These are phyloP conservation scores for Protomyces arabidopsidicola DNA, from an alignment of 1,139 yeast species.

Conservation along the genomic window DNA sequence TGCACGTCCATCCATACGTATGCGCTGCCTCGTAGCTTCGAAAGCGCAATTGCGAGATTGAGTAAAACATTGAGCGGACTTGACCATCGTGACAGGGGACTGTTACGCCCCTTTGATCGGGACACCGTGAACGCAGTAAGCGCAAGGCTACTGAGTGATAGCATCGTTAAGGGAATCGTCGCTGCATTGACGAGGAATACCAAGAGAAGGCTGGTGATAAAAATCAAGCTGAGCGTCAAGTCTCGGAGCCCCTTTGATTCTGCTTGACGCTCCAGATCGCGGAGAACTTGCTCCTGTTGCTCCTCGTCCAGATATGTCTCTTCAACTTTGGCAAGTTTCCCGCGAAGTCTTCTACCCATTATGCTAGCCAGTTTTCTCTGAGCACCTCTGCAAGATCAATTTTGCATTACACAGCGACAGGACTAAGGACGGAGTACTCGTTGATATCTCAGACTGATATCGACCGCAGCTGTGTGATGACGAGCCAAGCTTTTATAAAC, in stretches of 20 bases:
- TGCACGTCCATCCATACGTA: neutral
- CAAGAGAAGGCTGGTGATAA: neutral
- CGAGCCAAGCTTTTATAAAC: no score
- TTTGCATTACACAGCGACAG: no score
- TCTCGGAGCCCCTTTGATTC: neutral
- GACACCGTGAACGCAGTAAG: neutral
- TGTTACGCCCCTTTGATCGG: neutral
- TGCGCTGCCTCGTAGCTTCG: neutral
- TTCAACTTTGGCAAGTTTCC: neutral
- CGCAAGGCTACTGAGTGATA: constrained; percentile 13
- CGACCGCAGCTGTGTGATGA: no score
- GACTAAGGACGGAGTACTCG: no score
- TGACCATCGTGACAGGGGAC: constrained; percentile 4
- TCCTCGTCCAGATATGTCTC: constrained; percentile 14
- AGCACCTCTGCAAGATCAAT: no score
- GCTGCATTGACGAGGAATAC: neutral
- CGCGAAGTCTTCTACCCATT: neutral
- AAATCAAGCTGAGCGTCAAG: neutral
- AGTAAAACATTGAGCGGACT: neutral
- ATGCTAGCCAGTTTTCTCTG: no score
- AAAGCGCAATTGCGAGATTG: neutral
- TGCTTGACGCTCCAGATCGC: neutral
- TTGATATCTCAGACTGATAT: no score
- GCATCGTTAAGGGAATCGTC: neutral
- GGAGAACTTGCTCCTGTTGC: constrained; percentile 7